These are phyloP conservation scores for Lactarius indigo DNA, from an alignment of 768 basidiomycete species.

Conservation along the genomic window DNA sequence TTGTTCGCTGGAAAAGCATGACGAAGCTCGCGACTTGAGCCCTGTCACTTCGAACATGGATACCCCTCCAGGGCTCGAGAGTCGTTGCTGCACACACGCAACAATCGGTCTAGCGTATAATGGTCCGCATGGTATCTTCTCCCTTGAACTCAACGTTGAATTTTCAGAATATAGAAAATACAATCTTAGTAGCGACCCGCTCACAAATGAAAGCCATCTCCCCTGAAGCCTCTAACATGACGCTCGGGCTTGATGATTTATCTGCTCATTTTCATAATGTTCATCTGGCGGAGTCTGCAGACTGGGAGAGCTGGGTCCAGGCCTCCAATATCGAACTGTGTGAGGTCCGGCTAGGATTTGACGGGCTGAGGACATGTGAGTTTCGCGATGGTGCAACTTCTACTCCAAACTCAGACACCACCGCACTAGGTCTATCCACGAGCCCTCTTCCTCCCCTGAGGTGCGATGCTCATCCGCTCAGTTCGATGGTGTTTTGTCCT, in stretches of 20 bases:
- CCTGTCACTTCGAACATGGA: slow-evolving; percentile 2
- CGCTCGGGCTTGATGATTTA: slow-evolving; percentile 17
- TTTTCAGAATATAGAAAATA: slow-evolving; percentile 9
- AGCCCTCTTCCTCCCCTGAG: slow-evolving; percentile 19
- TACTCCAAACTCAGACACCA: neutral
- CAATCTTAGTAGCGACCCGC: slow-evolving; percentile 25
- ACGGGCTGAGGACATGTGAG: slow-evolving; percentile 17
- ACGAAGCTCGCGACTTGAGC: slow-evolving; percentile 14
- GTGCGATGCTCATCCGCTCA: slow-evolving; percentile 15
- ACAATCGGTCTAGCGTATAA: slow-evolving; percentile 24
- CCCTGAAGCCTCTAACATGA: slow-evolving; percentile 2
- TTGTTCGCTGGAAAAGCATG: slow-evolving; percentile 23
- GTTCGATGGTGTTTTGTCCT: slow-evolving; percentile 20
- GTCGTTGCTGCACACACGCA: slow-evolving; percentile 18
- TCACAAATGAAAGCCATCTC: slow-evolving; percentile 15
- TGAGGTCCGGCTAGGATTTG: slow-evolving; percentile 23
- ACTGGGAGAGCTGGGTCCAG: slow-evolving; percentile 26
- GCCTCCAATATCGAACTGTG: slow-evolving; percentile 21
- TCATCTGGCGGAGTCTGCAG: slow-evolving; percentile 13
- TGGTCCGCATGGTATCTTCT: slow-evolving; percentile 11
- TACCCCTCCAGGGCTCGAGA: slow-evolving; percentile 1
- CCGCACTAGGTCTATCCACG: slow-evolving; percentile 15
- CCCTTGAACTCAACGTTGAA: slow-evolving; percentile 1
- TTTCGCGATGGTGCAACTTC: neutral
- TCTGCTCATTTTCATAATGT: slow-evolving; percentile 12